These are phyloP conservation scores for Coemansia sp. DNA, from an alignment of 192 early-diverging fungal species.

Conservation along the genomic window DNA sequence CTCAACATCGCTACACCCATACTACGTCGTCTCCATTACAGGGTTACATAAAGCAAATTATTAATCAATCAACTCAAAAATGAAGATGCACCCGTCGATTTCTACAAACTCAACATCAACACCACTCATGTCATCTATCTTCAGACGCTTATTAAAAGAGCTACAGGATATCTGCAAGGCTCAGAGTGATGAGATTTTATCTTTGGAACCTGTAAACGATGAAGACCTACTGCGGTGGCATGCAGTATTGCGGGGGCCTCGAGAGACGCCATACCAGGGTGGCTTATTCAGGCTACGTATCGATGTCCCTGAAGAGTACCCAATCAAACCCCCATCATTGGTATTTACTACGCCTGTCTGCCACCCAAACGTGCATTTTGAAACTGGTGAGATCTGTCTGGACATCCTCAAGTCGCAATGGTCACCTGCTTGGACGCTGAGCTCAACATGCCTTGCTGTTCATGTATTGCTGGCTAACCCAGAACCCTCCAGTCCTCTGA, in stretches of 20 bases:
- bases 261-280: slow-evolving; percentile 56
- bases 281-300: slow-evolving; percentile 83
- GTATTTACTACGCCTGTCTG: slow-evolving; percentile 81
- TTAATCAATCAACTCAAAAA: background rate
- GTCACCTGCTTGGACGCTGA: slow-evolving; percentile 94
- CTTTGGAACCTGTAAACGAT: slow-evolving; percentile 41
- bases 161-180: slow-evolving; percentile 51
- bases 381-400: slow-evolving; percentile 96
- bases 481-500: slow-evolving; percentile 86
- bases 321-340: slow-evolving; percentile 67
- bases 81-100: no score
- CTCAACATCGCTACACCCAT: background rate
- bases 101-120: background rate
- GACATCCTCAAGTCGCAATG: slow-evolving; percentile 92
- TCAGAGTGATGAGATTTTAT: slow-evolving; percentile 24
- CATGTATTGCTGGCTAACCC: slow-evolving; percentile 80
- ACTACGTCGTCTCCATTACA: background rate
- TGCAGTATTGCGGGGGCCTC: slow-evolving; percentile 52
- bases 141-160: slow-evolving; percentile 60
- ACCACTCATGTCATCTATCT: slow-evolving; percentile 36
- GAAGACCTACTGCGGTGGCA: slow-evolving; percentile 50
- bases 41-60: background rate
- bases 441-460: slow-evolving; percentile 81
- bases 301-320: slow-evolving; percentile 74
- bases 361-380: slow-evolving; percentile 93